A percentile compares a stretch with the other conserved stretches of the same genome.
Evolutionary conservation across 1,284 basidiomycete species (phyloP).

Genomic region (Golubevia sp.): DNA sequence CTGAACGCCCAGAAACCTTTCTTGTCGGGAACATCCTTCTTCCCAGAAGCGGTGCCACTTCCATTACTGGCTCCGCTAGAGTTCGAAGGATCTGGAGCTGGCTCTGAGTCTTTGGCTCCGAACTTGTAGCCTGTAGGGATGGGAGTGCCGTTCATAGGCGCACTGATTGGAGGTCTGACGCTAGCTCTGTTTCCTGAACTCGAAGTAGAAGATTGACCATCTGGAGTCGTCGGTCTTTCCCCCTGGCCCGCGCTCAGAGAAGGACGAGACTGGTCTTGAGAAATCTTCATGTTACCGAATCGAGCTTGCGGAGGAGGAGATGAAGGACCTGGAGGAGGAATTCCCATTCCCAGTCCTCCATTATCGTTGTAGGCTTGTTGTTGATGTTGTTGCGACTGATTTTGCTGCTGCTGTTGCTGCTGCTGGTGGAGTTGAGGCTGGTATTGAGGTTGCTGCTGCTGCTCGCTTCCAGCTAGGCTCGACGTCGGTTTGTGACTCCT

Average conservation of each 20-base stretch:
- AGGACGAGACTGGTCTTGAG: background rate
- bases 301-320: background rate
- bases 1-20: slow-evolving; percentile 56
- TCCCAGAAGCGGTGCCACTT: background rate
- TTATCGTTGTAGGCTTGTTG: background rate
- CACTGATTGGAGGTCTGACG: slow-evolving; percentile 26
- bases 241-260: slow-evolving; percentile 33
- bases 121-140: slow-evolving; percentile 53
- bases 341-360: background rate
- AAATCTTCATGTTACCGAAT: background rate
- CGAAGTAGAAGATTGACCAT: background rate
- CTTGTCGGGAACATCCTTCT: slow-evolving; percentile 18
- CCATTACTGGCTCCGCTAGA: background rate
- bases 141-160: slow-evolving; percentile 50
- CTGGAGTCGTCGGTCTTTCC: slow-evolving; percentile 17
- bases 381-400: too few relatives aligned
- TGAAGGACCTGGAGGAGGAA: background rate
- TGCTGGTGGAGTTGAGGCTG: too few relatives aligned
- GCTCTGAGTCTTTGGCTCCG: slow-evolving; percentile 23
- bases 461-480: background rate
- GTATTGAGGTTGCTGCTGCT: too few relatives aligned
- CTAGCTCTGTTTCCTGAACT: slow-evolving; percentile 1
- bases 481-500: background rate
- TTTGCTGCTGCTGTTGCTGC: too few relatives aligned
- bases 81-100: background rate